These are phyloP conservation scores for Apiospora sp. DNA, from an alignment of 2,329 filamentous ascomycete species.

Conservation along the genomic window DNA sequence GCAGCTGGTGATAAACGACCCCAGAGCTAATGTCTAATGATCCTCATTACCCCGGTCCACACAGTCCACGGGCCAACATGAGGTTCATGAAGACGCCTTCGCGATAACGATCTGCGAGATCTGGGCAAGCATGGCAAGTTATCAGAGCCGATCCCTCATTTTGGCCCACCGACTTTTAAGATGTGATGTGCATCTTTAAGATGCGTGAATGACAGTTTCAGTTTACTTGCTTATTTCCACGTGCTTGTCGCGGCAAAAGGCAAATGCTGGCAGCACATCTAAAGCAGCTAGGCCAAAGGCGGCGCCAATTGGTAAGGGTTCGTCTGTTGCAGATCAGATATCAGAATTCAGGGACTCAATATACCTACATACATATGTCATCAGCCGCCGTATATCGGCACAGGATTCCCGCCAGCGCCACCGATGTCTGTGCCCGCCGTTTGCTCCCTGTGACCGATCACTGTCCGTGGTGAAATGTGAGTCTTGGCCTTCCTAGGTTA, in stretches of 20 bases:
- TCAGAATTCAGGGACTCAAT: not conserved
- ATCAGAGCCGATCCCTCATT: slow-evolving; percentile 10
- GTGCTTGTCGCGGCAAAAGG: not conserved
- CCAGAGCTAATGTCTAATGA: slow-evolving; percentile 17
- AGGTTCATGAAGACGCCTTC: not conserved
- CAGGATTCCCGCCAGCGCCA: not conserved
- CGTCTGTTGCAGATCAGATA: not conserved
- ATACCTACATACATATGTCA: not conserved
- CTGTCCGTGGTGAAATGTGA: not conserved
- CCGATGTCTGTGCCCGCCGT: slow-evolving; percentile 3
- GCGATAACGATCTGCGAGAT: slow-evolving; percentile 19
- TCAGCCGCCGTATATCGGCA: not conserved
- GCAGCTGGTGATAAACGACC: not conserved
- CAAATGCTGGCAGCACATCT: not conserved
- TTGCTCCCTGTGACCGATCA: slow-evolving; percentile 2
- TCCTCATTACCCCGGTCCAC: not conserved
- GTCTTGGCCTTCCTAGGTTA: too few relatives aligned
- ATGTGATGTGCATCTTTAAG: not conserved
- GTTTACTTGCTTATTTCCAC: not conserved
- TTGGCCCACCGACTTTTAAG: not conserved
- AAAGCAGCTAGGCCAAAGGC: not conserved
- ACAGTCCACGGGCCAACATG: slow-evolving; percentile 19
- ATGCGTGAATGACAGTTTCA: not conserved
- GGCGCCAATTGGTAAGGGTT: not conserved
- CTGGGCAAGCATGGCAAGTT: slow-evolving; percentile 7